Conservation (phyloP, 2,329 filamentous ascomycete species). For the Ceratocystis smalleyi region DNA sequence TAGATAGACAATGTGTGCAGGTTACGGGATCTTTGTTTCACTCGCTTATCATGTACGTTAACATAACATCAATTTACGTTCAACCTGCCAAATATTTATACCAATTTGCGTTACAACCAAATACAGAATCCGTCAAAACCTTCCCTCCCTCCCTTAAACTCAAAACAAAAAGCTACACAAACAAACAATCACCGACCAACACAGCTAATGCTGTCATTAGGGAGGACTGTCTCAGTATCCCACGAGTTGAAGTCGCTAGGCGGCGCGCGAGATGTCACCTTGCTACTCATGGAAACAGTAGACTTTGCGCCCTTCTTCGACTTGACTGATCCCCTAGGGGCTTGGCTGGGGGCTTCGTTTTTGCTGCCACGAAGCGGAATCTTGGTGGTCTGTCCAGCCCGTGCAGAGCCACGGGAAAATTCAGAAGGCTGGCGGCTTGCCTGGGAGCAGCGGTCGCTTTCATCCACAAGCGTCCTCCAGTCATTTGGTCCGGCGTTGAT, state of each 20-base stretch:
- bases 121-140: not conserved
- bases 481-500: not conserved
- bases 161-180: not conserved
- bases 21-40: too few species aligned
- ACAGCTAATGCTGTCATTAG: conserved; percentile 47
- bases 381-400: not conserved
- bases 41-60: too few species aligned
- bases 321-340: not conserved
- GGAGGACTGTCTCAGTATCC: conserved; percentile 37
- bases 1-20: too few species aligned
- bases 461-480: conserved; percentile 5
- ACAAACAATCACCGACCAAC: conserved; percentile 28
- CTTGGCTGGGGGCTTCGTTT: conserved; percentile 6
- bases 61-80: too few species aligned
- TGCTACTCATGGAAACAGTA: conserved; percentile 10
- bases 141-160: not conserved
- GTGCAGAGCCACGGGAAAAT: not conserved
- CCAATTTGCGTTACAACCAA: too few species aligned
- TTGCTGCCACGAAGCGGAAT: not conserved
- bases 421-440: not conserved
- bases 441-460: not conserved
- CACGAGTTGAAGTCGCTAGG: conserved; percentile 30
- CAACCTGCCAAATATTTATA: too few species aligned
- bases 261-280: conserved; percentile 28
- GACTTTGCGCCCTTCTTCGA: not conserved